Conservation (phyloP, 768 basidiomycete species). For the Rhizopogon roseolus region DNA sequence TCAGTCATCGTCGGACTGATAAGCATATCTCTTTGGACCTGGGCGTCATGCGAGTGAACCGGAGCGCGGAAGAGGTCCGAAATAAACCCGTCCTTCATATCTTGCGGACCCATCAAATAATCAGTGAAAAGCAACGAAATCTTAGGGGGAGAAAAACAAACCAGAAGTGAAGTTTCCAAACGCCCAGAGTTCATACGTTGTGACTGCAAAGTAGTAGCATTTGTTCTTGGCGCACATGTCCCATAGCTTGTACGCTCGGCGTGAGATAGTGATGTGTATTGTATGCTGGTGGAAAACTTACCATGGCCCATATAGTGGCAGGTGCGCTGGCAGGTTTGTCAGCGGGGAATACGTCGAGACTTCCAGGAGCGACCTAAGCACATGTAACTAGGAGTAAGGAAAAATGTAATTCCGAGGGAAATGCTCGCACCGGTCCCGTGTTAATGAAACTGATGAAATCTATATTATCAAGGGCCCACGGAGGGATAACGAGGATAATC, state of each 20-base stretch:
- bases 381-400: background rate
- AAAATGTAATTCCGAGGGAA: background rate
- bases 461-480: background rate
- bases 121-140: background rate
- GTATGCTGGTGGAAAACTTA: background rate
- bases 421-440: background rate
- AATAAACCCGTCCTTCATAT: background rate
- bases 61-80: constrained; percentile 1
- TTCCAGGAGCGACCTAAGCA: background rate
- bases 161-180: constrained; percentile 3
- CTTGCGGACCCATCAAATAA: background rate
- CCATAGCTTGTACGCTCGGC: background rate
- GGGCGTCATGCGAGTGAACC: background rate
- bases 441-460: background rate
- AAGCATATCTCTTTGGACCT: background rate
- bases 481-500: constrained; percentile 2
- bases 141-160: background rate
- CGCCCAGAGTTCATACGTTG: constrained; percentile 2
- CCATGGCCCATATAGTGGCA: constrained; percentile 1
- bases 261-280: background rate
- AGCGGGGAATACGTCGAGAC: background rate
- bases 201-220: constrained; percentile 2
- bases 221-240: constrained; percentile 1
- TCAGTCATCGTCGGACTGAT: background rate
- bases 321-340: background rate